Base-by-base conservation (phyloP, 2,329 filamentous ascomycete species). In the Diaporthe citriasiana region DNA sequence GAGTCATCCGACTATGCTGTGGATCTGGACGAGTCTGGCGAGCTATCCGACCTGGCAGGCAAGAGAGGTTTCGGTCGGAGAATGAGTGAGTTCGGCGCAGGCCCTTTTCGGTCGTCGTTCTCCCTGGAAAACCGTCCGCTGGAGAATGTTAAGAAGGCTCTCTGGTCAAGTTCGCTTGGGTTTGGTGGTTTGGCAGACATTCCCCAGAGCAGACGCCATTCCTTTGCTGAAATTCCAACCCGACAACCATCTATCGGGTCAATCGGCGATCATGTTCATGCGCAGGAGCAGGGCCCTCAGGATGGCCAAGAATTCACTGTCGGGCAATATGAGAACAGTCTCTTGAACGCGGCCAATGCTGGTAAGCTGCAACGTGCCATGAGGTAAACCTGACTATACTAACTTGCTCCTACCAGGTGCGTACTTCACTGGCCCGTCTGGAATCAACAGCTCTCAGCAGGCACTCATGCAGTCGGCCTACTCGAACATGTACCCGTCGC, bases 191-290 rank as follows among this genome's bases (percentile, higher is more conserved):
- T 89, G 33, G 87, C 86, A 5, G 92, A 94, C 75, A 86, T 91
- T 40, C 90, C 92, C 17, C 93, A 95, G 79, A 95, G 93, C 78
- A 89, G 94, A 74, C 91, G 94, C 38, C 94, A 96, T 82, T 96
- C 94, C 1, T 94, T 97, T 80, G 94, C 91, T 69, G 92, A 92
- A 78, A 87, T 92, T 79, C 90, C 89, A 38, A 91, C 90, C 35
- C 87, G 91, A 19, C 91, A 93, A 77, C 89, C 87, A 2, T 92
- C 91, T 3, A 89, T 92, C 76, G 89, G 89, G 78, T 92, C 90
- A 38, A 84, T 90, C 70, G 86, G 86, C 65, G 90, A 92, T 77
- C 81, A 85, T 63, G 82, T 84, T 51, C 81, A 85, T 5, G 78
- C 85, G 13, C 83, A 90, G 30, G 89, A 91, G 25, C 80, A 82